These are phyloP conservation scores for Pestalotiopsis sp. DNA, from an alignment of 2,329 filamentous ascomycete genomes.

Conservation along the genomic window DNA sequence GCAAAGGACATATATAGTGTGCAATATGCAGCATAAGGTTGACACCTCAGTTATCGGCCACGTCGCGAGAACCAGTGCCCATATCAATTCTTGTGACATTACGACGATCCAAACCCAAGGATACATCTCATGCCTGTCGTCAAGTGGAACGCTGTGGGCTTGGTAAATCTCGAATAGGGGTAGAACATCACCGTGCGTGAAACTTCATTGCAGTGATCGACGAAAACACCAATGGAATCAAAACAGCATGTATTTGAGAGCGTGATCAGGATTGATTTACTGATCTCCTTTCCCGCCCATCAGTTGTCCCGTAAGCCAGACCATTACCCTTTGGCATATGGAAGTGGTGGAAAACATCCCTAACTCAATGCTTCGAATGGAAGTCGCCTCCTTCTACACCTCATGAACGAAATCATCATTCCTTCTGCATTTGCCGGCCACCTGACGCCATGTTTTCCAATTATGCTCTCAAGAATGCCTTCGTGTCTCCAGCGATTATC, in stretches of 20 bases:
- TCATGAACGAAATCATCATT: not conserved
- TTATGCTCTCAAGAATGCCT: not conserved
- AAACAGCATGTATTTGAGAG: not conserved
- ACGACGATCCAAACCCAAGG: too few species aligned
- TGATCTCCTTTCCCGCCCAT: not conserved
- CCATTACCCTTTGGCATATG: not conserved
- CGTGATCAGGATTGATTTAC: not conserved
- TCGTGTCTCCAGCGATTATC: not conserved
- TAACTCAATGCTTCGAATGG: not conserved
- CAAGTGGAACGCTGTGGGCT: not conserved
- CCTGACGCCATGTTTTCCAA: not conserved
- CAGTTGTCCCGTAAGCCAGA: not conserved
- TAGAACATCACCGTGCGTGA: not conserved
- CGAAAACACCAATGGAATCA: not conserved
- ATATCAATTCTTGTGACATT: too few species aligned
- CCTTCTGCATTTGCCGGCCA: not conserved
- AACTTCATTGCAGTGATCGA: not conserved
- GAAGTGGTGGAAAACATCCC: not conserved
- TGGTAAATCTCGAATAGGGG: conserved; percentile 16
- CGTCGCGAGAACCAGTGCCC: too few species aligned
- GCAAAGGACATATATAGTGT: too few species aligned
- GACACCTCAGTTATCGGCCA: too few species aligned
- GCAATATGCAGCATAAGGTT: too few species aligned
- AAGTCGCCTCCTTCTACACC: not conserved
- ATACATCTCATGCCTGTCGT: too few species aligned